Conservation (phyloP, 169 alveolate species). For the Plasmodium gallinaceum region DNA sequence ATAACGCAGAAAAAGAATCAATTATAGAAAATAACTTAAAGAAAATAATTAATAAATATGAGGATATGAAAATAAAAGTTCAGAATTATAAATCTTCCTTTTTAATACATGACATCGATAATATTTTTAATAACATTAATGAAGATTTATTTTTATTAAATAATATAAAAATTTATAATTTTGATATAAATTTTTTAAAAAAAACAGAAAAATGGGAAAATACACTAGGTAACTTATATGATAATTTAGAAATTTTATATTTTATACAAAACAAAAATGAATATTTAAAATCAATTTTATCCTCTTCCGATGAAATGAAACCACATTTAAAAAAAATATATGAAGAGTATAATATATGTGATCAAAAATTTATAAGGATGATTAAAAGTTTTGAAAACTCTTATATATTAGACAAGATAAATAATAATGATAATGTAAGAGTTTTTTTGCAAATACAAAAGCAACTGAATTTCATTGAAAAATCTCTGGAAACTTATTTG, state of each 20-base stretch:
- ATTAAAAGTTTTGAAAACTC: slow-evolving; percentile 59
- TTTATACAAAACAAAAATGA: slow-evolving; percentile 91
- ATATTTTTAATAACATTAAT: slow-evolving; percentile 53
- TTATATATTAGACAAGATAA: slow-evolving; percentile 82
- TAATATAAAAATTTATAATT: slow-evolving; percentile 74
- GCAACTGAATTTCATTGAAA: slow-evolving; percentile 92
- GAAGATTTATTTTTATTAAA: slow-evolving; percentile 73
- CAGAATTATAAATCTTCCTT: slow-evolving; percentile 37
- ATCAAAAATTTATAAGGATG: slow-evolving; percentile 84
- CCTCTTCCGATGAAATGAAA: slow-evolving; percentile 79
- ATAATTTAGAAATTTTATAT: slow-evolving; percentile 92
- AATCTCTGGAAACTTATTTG: slow-evolving; percentile 93
- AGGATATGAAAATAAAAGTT: slow-evolving; percentile 55
- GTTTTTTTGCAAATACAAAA: slow-evolving; percentile 82
- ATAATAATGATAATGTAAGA: slow-evolving; percentile 87
- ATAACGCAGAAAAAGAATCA: slow-evolving; percentile 72
- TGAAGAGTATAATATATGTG: slow-evolving; percentile 86
- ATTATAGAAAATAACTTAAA: slow-evolving; percentile 66
- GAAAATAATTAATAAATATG: slow-evolving; percentile 64
- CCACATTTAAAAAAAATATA: slow-evolving; percentile 81
- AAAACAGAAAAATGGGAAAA: slow-evolving; percentile 93
- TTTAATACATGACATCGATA: slow-evolving; percentile 37
- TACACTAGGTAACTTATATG: slow-evolving; percentile 90
- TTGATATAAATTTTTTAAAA: slow-evolving; percentile 76
- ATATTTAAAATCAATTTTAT: slow-evolving; percentile 91